Evolutionary conservation across 352 stramenopile species (phyloP).

Genomic region (Globisporangium paroecandrum): DNA sequence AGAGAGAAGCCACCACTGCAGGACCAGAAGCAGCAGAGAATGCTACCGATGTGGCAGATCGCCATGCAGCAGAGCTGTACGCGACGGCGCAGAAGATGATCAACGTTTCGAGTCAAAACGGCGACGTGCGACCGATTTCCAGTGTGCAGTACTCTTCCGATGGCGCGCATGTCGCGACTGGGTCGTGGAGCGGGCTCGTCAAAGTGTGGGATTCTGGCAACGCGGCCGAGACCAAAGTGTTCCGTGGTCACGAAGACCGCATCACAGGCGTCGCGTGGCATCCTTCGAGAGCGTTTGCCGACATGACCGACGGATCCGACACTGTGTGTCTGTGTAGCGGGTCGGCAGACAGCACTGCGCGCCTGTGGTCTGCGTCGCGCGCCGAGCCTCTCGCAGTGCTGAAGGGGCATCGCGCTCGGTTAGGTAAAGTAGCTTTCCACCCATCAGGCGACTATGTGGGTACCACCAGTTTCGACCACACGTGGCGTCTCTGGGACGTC

Average conservation of each 20-base stretch:
- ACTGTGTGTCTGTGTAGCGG: conserved; percentile 70
- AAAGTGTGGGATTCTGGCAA: conserved; percentile 91
- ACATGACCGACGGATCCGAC: conserved; percentile 60
- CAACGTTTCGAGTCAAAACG: conserved; percentile 93
- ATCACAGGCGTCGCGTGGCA: conserved; percentile 87
- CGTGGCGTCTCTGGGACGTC: conserved; percentile 98
- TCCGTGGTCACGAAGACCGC: conserved; percentile 85
- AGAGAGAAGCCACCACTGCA: conserved; percentile 24
- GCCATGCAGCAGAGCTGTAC: conserved; percentile 79
- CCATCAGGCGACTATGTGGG: conserved; percentile 90
- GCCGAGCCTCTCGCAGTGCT: conserved; percentile 59
- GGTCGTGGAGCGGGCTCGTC: conserved; percentile 91
- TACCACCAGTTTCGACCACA: conserved; percentile 96
- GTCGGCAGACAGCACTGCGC: conserved; percentile 73
- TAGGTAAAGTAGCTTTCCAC: conserved; percentile 93
- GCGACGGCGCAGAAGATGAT: conserved; percentile 66
- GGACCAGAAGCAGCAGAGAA: conserved; percentile 24
- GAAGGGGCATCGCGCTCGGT: conserved; percentile 62
- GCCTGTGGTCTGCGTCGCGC: conserved; percentile 60
- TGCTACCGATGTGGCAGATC: conserved; percentile 44
- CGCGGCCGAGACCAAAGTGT: conserved; percentile 64
- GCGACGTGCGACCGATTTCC: conserved; percentile 89
- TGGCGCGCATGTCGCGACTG: conserved; percentile 75
- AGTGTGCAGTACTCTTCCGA: conserved; percentile 62
- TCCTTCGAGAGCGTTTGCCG: conserved; percentile 42